Evolutionary conservation across 768 basidiomycete genomes (phyloP).

Genomic region (Mycena metata): DNA sequence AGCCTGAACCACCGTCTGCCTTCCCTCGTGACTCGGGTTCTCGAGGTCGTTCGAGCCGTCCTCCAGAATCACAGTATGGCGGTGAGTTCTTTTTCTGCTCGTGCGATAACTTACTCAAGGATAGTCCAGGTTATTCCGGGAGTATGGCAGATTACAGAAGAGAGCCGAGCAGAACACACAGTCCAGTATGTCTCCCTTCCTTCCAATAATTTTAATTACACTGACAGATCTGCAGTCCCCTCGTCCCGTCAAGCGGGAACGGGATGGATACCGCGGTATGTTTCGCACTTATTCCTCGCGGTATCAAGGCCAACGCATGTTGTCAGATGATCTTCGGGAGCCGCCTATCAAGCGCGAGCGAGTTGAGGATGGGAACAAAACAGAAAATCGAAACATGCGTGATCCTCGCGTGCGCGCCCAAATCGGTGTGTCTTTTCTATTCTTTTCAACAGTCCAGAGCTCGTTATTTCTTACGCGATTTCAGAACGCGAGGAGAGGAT

Average conservation of each 20-base stretch:
- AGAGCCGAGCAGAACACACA: constrained; percentile 8
- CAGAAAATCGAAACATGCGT: too few relatives aligned
- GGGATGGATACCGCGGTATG: constrained; percentile 4
- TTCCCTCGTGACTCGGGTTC: neutral
- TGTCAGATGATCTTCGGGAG: neutral
- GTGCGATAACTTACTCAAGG: neutral
- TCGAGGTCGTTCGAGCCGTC: neutral
- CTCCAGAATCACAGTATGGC: neutral
- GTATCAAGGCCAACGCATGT: neutral
- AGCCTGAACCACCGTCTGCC: neutral
- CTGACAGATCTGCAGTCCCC: neutral
- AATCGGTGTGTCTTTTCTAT: too few relatives aligned
- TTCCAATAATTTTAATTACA: neutral
- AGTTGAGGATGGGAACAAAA: too few relatives aligned
- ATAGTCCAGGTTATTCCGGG: neutral
- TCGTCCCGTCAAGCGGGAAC: constrained; percentile 14
- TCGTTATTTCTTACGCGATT: too few relatives aligned
- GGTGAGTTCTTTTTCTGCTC: too few relatives aligned
- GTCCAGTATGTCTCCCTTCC: neutral
- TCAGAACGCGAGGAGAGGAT: too few relatives aligned
- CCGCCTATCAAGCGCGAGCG: constrained; percentile 23
- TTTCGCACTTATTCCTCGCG: neutral
- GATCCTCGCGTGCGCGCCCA: too few relatives aligned
- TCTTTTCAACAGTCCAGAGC: too few relatives aligned
- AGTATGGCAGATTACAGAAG: neutral